These are phyloP conservation scores for Gymnopilus dilepis DNA, from an alignment of 768 basidiomycete species.

Conservation along the genomic window DNA sequence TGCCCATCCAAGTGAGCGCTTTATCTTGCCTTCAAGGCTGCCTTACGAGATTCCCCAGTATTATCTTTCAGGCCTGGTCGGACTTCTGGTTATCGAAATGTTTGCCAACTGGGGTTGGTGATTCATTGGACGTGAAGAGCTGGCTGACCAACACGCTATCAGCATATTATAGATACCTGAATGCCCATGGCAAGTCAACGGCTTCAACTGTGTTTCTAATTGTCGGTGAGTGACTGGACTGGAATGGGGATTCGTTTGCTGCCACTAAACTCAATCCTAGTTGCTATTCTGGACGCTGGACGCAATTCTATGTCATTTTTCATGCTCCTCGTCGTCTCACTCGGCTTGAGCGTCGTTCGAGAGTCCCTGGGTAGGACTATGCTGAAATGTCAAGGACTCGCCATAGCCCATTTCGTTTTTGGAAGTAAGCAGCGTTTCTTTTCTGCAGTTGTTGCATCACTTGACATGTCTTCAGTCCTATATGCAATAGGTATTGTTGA, in stretches of 20 bases:
- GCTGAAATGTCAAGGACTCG: slow-evolving; percentile 81
- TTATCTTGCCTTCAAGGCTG: not conserved
- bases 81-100: slow-evolving; percentile 92
- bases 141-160: slow-evolving; percentile 15
- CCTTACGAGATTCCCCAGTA: slow-evolving; percentile 52
- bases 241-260: slow-evolving; percentile 1
- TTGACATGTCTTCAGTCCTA: slow-evolving; percentile 55
- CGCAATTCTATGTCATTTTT: slow-evolving; percentile 96
- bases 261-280: slow-evolving; percentile 43
- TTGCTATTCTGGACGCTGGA: slow-evolving; percentile 94
- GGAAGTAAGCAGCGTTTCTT: slow-evolving; percentile 70
- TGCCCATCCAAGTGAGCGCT: slow-evolving; percentile 79
- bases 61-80: slow-evolving; percentile 89
- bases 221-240: slow-evolving; percentile 61
- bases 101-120: slow-evolving; percentile 83
- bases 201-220: slow-evolving; percentile 90
- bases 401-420: slow-evolving; percentile 88
- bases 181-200: slow-evolving; percentile 77
- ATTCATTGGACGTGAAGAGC: not conserved
- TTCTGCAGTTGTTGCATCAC: not conserved
- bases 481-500: slow-evolving; percentile 96
- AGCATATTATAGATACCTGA: slow-evolving; percentile 96
- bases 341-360: slow-evolving; percentile 91
- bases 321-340: slow-evolving; percentile 88
- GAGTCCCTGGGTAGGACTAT: slow-evolving; percentile 87